Base-by-base conservation (phyloP, 306 rosid genomes). In the Prunus salicina region DNA sequence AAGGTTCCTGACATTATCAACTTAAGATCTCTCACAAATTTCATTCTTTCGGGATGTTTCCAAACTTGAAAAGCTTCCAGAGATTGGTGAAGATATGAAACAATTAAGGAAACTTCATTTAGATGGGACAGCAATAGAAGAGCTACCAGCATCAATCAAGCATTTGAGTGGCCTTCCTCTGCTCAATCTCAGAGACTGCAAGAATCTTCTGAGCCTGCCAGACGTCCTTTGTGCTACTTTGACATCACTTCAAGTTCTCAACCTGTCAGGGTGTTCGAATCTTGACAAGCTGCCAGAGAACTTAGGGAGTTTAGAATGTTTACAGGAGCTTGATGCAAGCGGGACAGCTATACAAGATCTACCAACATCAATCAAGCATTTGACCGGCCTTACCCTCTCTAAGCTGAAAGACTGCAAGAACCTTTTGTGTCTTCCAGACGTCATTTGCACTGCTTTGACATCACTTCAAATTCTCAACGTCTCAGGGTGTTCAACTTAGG, bases 401-500 rank as follows among this genome's bases (percentile, higher is more conserved):
- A 25, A 65, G 27, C 41, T 79, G 3, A 52, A 12, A 41, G 12
- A 53, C 16, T 79, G 82, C 73, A 55, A 20, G 7, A 9, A 56
- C 15, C 74, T 79, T 45, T 2, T 0, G 13, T 12, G 19, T 38
- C 61, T 79, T 9, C 78, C 69, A 1, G 50, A 19, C 13, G 51
- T 28, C 3, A 14, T 79, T 65, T 75, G 78, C 24, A 19, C 19
- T 11, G 2, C 1, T 52, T 65, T 66, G 56, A 43, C 69, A 13
- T 79, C 73, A 4, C 49, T 79, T 5, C 49, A 53, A 72, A 56
- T 2, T 38, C 78, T 73, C 51, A 64, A 47, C 5, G 61, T 78
- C 6, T 45, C 32, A n/a, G 82, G 77, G 8, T 71, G 77, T 52
- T 79, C 73, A 60, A 57, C 27, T 47, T 77, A 30, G 81, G 81